These are phyloP conservation scores for Podaxis sp. DNA, from an alignment of 768 basidiomycete species.

Conservation along the genomic window DNA sequence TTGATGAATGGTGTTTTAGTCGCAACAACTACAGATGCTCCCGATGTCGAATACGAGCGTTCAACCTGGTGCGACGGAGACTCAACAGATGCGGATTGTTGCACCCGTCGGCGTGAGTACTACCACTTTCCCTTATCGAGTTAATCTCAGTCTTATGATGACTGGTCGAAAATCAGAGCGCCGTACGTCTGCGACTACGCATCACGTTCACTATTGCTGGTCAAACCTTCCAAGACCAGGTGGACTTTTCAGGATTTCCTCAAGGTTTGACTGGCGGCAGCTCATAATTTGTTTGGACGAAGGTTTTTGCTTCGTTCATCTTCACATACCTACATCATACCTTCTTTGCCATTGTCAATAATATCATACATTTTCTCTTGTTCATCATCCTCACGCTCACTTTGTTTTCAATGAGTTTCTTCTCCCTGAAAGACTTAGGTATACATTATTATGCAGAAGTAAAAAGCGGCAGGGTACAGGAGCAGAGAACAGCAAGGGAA, in stretches of 20 bases:
- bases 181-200: slow-evolving; percentile 79
- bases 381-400: neutral
- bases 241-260: slow-evolving; percentile 92
- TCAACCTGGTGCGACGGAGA: slow-evolving; percentile 74
- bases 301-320: neutral
- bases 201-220: slow-evolving; percentile 74
- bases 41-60: slow-evolving; percentile 91
- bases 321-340: neutral
- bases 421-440: neutral
- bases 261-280: slow-evolving; percentile 56
- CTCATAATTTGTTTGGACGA: slow-evolving; percentile 20
- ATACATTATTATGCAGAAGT: neutral
- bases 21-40: slow-evolving; percentile 96
- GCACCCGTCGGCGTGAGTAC: slow-evolving; percentile 80
- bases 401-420: neutral
- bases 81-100: slow-evolving; percentile 91
- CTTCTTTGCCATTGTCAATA: neutral
- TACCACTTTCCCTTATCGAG: neutral
- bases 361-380: neutral
- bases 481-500: neutral
- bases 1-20: slow-evolving; percentile 39
- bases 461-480: neutral
- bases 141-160: slow-evolving; percentile 4
- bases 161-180: slow-evolving; percentile 47
- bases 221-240: slow-evolving; percentile 79